These are phyloP conservation scores for Penicillium sp. DNA, from an alignment of 2,329 filamentous ascomycete genomes.

Conservation along the genomic window DNA sequence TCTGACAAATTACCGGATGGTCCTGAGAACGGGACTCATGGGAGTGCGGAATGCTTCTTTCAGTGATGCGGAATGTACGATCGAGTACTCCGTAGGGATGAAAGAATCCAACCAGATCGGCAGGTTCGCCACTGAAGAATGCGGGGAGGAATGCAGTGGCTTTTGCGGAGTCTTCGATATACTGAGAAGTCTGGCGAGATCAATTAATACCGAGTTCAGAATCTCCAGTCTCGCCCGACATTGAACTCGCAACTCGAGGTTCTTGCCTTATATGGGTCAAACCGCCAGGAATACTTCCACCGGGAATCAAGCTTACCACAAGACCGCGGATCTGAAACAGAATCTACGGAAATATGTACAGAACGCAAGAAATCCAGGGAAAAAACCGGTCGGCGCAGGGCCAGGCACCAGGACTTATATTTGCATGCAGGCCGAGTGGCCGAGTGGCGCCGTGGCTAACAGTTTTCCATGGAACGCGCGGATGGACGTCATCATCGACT, in stretches of 20 bases:
- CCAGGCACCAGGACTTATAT: slow-evolving; percentile 8
- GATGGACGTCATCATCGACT: slow-evolving; percentile 18
- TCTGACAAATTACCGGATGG: not conserved
- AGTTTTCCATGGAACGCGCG: slow-evolving; percentile 12
- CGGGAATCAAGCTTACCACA: slow-evolving; percentile 6
- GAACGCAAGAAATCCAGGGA: not conserved
- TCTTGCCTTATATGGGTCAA: no score
- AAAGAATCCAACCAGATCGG: slow-evolving; percentile 14
- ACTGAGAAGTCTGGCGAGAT: no score
- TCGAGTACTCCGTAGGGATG: slow-evolving; percentile 1
- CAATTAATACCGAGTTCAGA: no score
- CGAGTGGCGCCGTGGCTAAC: slow-evolving; percentile 10
- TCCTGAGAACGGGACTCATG: slow-evolving; percentile 17
- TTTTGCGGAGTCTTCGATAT: not conserved
- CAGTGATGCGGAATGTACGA: slow-evolving; percentile 14
- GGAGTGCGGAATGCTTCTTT: slow-evolving; percentile 12
- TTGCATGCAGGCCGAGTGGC: no score
- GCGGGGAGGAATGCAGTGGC: slow-evolving; percentile 14
- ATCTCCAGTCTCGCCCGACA: no score
- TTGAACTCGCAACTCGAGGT: no score
- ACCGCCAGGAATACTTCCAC: slow-evolving; percentile 2
- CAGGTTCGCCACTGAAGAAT: slow-evolving; percentile 11
- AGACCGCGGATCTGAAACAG: slow-evolving; percentile 2
- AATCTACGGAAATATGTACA: slow-evolving; percentile 1
- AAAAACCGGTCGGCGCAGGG: not conserved